Evolutionary conservation across 1,139 yeast genomes (phyloP).

Genomic region (Candida sp.): DNA sequence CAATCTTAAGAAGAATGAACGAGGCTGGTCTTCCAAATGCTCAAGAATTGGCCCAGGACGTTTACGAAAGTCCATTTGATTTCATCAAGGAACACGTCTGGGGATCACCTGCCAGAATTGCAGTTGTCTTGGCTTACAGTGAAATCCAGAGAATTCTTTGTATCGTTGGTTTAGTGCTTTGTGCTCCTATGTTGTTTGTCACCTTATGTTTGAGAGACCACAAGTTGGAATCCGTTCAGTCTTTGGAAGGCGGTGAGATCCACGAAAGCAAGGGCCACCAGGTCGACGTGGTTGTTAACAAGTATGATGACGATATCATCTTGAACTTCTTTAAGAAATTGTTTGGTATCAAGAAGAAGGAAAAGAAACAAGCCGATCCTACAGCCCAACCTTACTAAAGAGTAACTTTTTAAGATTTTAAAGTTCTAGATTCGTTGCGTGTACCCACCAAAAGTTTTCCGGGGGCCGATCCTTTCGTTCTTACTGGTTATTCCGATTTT

Average conservation of each 20-base stretch:
- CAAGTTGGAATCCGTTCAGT: conserved; percentile 42
- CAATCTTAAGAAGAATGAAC: conserved; percentile 18
- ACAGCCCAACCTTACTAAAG: not conserved
- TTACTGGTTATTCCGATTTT: too few species aligned
- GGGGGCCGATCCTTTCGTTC: too few species aligned
- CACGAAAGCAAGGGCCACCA: conserved; percentile 21
- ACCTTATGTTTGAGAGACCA: conserved; percentile 62
- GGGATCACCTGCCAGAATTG: conserved; percentile 64
- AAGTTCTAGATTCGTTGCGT: too few species aligned
- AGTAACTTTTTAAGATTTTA: too few species aligned
- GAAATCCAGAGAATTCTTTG: conserved; percentile 62
- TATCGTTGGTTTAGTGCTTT: conserved; percentile 57
- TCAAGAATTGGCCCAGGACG: conserved; percentile 39
- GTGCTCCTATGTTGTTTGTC: conserved; percentile 53
- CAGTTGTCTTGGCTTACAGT: conserved; percentile 60
- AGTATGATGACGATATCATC: conserved; percentile 38
- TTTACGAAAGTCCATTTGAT: conserved; percentile 57
- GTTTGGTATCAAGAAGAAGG: not conserved
- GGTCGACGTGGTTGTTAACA: conserved; percentile 44
- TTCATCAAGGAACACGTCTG: conserved; percentile 53
- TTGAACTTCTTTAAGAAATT: not conserved
- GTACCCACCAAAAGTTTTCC: too few species aligned
- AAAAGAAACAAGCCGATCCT: not conserved
- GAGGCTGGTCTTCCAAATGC: conserved; percentile 15
- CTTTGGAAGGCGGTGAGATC: conserved; percentile 29